phyloP scores from a whole-genome alignment of 345 rosid species.

The Populus deltoides region DNA sequence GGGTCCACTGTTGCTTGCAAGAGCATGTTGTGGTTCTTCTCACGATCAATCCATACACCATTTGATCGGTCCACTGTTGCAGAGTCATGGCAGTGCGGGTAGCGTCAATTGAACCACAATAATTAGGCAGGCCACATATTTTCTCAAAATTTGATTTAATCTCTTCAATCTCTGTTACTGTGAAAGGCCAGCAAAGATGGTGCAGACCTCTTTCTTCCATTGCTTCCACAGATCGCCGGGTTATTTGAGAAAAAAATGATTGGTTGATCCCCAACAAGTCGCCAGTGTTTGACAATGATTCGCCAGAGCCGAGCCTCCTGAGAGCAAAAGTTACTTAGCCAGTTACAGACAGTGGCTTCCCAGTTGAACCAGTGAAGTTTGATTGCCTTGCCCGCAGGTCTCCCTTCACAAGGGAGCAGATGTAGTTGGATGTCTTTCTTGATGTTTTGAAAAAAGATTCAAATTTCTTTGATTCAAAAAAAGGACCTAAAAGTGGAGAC shows the following conservation, averaged over 20 bases:
- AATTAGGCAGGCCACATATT: slow-evolving; percentile 58
- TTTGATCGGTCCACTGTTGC: slow-evolving; percentile 55
- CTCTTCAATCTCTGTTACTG: slow-evolving; percentile 43
- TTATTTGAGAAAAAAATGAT: slow-evolving; percentile 71
- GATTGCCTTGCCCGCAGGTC: slow-evolving; percentile 53
- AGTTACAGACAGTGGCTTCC: slow-evolving; percentile 44
- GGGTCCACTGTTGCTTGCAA: slow-evolving; percentile 70
- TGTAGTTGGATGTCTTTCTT: slow-evolving; percentile 64
- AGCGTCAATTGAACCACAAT: slow-evolving; percentile 64
- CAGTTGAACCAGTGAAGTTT: slow-evolving; percentile 42
- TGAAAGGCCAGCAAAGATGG: slow-evolving; percentile 66
- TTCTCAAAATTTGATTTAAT: slow-evolving; percentile 62
- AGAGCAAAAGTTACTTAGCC: slow-evolving; percentile 75
- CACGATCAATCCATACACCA: slow-evolving; percentile 58
- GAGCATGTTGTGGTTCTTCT: slow-evolving; percentile 71
- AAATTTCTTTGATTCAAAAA: slow-evolving; percentile 44
- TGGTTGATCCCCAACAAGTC: slow-evolving; percentile 65
- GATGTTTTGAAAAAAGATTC: slow-evolving; percentile 64
- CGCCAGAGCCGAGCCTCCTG: slow-evolving; percentile 75
- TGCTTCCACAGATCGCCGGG: slow-evolving; percentile 78
- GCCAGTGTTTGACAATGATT: slow-evolving; percentile 61
- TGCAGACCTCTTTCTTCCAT: slow-evolving; percentile 64
- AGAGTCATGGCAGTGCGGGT: slow-evolving; percentile 67
- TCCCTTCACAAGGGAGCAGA: slow-evolving; percentile 67
- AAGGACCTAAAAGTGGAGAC: slow-evolving; percentile 36